These are phyloP conservation scores for Kluyveromyces dobzhanskii DNA, from an alignment of 805 yeast species.

Conservation along the genomic window DNA sequence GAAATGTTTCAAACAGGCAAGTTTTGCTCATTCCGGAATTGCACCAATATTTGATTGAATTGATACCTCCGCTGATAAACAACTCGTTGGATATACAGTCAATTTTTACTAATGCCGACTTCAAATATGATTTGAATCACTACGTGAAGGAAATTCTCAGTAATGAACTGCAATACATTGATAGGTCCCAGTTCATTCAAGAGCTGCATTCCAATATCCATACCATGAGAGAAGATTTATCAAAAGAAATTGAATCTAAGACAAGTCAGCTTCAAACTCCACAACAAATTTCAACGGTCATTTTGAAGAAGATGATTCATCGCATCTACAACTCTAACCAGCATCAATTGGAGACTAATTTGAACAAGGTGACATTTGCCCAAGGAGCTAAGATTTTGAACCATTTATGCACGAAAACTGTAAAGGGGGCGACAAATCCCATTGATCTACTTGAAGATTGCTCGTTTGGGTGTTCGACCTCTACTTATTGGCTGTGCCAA, in stretches of 20 bases:
- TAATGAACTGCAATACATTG: conserved; percentile 25
- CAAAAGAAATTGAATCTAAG: conserved; percentile 16
- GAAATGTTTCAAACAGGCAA: conserved; percentile 11
- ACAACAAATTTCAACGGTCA: conserved; percentile 20
- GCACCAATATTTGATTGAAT: conserved; percentile 16
- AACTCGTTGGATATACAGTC: not conserved
- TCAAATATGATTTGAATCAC: conserved; percentile 20
- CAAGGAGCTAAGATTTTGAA: conserved; percentile 33
- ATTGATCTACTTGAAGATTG: conserved; percentile 20
- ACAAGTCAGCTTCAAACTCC: conserved; percentile 6
- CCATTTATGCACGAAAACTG: conserved; percentile 29
- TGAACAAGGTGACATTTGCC: conserved; percentile 28
- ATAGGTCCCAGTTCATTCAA: conserved; percentile 19
- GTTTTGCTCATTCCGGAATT: conserved; percentile 26
- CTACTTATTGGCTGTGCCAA: conserved; percentile 28
- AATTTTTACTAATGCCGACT: conserved; percentile 1
- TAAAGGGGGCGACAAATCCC: conserved; percentile 15
- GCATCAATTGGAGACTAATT: conserved; percentile 29
- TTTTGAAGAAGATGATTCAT: conserved; percentile 22
- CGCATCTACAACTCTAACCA: conserved; percentile 26
- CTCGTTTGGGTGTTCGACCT: conserved; percentile 11
- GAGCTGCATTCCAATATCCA: conserved; percentile 23
- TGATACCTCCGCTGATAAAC: conserved; percentile 10
- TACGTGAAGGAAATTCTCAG: conserved; percentile 27
- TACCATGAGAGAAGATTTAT: conserved; percentile 20